Conservation (phyloP, 768 basidiomycete species). For the Leccinum broughii region DNA sequence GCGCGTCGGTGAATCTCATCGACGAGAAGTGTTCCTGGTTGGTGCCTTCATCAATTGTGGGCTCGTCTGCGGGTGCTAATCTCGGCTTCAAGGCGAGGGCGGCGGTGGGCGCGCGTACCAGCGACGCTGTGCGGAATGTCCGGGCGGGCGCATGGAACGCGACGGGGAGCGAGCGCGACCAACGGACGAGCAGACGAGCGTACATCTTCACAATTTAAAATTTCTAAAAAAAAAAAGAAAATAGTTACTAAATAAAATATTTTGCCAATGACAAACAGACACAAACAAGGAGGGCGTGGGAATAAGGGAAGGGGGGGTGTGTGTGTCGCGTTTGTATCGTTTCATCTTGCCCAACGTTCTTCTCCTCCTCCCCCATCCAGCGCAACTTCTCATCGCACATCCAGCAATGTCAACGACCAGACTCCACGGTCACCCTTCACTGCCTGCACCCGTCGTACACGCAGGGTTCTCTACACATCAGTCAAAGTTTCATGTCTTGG, state of each 20-base stretch:
- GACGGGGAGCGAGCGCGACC: constrained; percentile 19
- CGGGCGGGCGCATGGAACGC: constrained; percentile 14
- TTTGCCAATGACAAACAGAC: constrained; percentile 20
- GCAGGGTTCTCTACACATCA: constrained; percentile 70
- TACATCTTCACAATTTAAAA: constrained; percentile 13
- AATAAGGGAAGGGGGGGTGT: constrained; percentile 19
- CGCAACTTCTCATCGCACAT: constrained; percentile 6
- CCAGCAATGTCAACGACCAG: constrained; percentile 51
- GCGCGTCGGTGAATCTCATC: constrained; percentile 29
- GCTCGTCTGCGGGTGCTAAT: constrained; percentile 7
- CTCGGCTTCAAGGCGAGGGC: constrained; percentile 17
- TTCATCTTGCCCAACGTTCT: constrained; percentile 11
- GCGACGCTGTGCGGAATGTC: constrained; percentile 13
- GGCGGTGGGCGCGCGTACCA: constrained; percentile 7
- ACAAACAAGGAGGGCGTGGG: constrained; percentile 26
- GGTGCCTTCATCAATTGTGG: constrained; percentile 17
- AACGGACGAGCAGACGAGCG: constrained; percentile 27
- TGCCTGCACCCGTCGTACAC: constrained; percentile 75
- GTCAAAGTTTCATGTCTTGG: constrained; percentile 83
- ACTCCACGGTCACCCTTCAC: constrained; percentile 58
- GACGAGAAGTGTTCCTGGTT: constrained; percentile 31
- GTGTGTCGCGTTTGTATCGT: constrained; percentile 27
- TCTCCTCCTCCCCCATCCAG: constrained; percentile 20
- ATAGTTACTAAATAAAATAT: not conserved
- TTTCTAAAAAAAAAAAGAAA: not conserved